Evolutionary conservation across 148 eudicot species (phyloP), one percentile per base, ranked within the genome.

Genomic region (Rhododendron molle): DNA sequence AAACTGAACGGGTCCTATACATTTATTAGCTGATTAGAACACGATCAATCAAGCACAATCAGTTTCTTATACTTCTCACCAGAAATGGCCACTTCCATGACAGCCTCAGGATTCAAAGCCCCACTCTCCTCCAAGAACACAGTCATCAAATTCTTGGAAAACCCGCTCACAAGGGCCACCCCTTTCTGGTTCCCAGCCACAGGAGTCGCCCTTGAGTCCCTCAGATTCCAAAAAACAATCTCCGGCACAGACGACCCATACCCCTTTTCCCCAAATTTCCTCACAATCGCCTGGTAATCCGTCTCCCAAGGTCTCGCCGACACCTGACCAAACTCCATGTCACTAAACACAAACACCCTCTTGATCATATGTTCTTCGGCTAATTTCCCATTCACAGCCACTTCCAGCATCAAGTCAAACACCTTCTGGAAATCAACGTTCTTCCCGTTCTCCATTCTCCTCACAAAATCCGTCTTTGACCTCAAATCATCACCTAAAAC

Each of bases 311-410:
- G 89, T 69, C 62, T 50, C 0, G 0, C 56, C 8, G 88, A 89
- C 0, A 88, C 94, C 82, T 85, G 26, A 43, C 88, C 87, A 56
- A 92, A 91, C 88, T 91, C 93, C 90, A 88, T 89, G 23, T 91
- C 94, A 36, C 92, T 89, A n/a, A 92, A 92, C 1, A 92, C 91
- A 86, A 92, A 91, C 76, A 92, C 54, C 86, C 88, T 91, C 89
- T 87, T 87, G 10, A 91, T 85, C 93, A 92, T 89, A 80, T 90
- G 79, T 1, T 88, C 89, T 56, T 89, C 88, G 0, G 56, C 78
- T 78, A 91, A n/a, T 16, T 87, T 85, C 38, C 52, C 92, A 0
- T 65, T 23, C 0, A 87, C 76, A 2, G 92, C 93, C 20, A 92
- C 86, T 54, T 88, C 82, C 50, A 92, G 49, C 18, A 92, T 88